Base-by-base conservation (phyloP, 2,329 filamentous ascomycete species). In the Helotiales sp. region DNA sequence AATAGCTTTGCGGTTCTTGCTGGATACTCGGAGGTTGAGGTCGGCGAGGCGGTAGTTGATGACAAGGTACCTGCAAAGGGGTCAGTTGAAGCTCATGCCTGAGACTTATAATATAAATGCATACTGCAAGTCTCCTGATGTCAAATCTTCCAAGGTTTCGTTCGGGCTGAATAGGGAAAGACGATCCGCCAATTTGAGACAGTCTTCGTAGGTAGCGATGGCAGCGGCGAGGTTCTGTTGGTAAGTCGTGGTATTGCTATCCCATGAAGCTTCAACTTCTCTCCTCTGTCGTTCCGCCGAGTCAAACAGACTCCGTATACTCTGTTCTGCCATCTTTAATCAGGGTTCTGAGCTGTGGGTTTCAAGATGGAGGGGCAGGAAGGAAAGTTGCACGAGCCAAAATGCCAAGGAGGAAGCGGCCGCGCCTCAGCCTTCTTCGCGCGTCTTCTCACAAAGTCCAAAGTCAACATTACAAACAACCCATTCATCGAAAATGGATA, bases 151-250 rank as follows among this genome's bases (percentile, higher is more conserved):
- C 36, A 93, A 75, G 0, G 84, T 82, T 74, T 99, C 95, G 74
- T 99, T 99, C 33, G 86, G 81, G 66, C 91, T 96, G 81, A 98
- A 98, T 53, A 99, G 79, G 0, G 90, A 88, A 25, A 95, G 79
- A 59, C 85, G 81, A 63, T 84, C 79, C 63, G 90, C 84, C 55
- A 90, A 83, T 58, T 83, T 78, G 58, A 88, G 79, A 72, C 90
- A 93, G 72, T 89, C 80, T 68, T 89, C 80, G 75, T 96, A 93
- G 53, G 85, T 82, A 62, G 82, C 75, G 66, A 96, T 84, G 38
- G 90, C 84, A 36, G 79, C 75, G 59, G 79, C 77, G 65, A 96
- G 81, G 67, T 85, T 85, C 64, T 87, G 81, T 70, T 85, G 84
- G 75, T 88, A 93, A 55, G 78, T 73, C 31, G 85, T 77, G 24